Base-by-base conservation (phyloP, 306 rosid species). In the Hippophae gyantsensis region DNA sequence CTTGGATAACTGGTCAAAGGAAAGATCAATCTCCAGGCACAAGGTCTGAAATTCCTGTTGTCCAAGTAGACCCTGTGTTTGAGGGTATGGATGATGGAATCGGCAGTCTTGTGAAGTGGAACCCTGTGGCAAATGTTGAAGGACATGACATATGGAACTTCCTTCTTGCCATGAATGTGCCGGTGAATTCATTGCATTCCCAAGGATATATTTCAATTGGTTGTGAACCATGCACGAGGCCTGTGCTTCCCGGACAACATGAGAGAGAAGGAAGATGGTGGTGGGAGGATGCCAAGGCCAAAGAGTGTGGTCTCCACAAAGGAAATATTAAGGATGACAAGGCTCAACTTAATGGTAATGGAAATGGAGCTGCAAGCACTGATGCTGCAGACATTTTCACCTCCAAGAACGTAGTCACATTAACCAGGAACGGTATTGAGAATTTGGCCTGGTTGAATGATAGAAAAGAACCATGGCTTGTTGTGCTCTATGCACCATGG, bases 201-300 rank as follows among this genome's bases (percentile, higher is more conserved):
- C 74, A 78, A 67, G 97, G 97, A 12, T 89, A 84, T 63, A 51
- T 89, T 55, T 89, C 97, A 4, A 84, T 89, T 50, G 95, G 97
- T 8, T 89, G 97, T 48, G 95, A 89, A 77, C 97, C 97, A 6
- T 92, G 99, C 84, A 92, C 99, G 26, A 88, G 96, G 76, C 73
- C 99, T 5, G 96, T 92, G 73, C 80, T 92, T 43, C 99, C 99
- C 2, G 93, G 99, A 42, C 99, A 92, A 52, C 99, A 88, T 62
- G 99, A 92, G 77, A 85, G 99, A 65, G 99, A 92, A 40, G 99
- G 99, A 71, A 81, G 99, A 49, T 92, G 99, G 99, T 92, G 99
- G 99, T 92, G 97, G 97, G 95, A 89, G 79, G 97, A 89, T 57
- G 86, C 97, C 61, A 86, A 84, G 68, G 95, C 95, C 0, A 92